Conservation (phyloP, 441 rosid species). For the Pelargonium citronellum region DNA sequence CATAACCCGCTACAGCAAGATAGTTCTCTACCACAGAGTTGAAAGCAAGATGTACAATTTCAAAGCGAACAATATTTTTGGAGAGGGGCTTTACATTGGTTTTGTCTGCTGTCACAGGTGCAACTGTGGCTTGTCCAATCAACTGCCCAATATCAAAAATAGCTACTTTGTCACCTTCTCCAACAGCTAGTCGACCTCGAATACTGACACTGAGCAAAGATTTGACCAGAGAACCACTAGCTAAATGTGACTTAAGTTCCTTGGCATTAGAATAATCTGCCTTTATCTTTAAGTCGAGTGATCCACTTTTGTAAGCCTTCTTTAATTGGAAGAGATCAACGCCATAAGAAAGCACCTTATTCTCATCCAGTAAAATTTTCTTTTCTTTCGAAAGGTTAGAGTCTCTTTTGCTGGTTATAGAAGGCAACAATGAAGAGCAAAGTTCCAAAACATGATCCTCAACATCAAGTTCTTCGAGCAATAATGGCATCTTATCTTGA, state of each 20-base stretch:
- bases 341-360: slow-evolving; percentile 77
- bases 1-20: slow-evolving; percentile 99
- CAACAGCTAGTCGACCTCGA: slow-evolving; percentile 99
- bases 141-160: slow-evolving; percentile 96
- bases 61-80: slow-evolving; percentile 95
- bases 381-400: slow-evolving; percentile 65
- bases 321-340: slow-evolving; percentile 88
- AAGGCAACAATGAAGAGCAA: slow-evolving; percentile 73
- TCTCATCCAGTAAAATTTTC: slow-evolving; percentile 65
- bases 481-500: slow-evolving; percentile 53
- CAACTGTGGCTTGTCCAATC: slow-evolving; percentile 89
- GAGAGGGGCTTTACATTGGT: slow-evolving; percentile 96
- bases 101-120: slow-evolving; percentile 96
- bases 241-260: slow-evolving; percentile 89
- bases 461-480: slow-evolving; percentile 81
- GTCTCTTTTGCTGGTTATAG: slow-evolving; percentile 74
- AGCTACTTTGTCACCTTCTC: slow-evolving; percentile 99
- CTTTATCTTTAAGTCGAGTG: slow-evolving; percentile 95
- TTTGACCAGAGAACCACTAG: slow-evolving; percentile 90
- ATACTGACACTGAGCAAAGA: slow-evolving; percentile 92
- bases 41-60: slow-evolving; percentile 89
- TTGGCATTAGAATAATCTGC: slow-evolving; percentile 96
- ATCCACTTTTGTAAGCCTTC: slow-evolving; percentile 98
- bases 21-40: slow-evolving; percentile 84
- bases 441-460: slow-evolving; percentile 74